Evolutionary conservation across 2,329 filamentous ascomycete genomes (phyloP), one percentile per base, ranked within the genome.

Genomic region (Anisogramma anomala): DNA sequence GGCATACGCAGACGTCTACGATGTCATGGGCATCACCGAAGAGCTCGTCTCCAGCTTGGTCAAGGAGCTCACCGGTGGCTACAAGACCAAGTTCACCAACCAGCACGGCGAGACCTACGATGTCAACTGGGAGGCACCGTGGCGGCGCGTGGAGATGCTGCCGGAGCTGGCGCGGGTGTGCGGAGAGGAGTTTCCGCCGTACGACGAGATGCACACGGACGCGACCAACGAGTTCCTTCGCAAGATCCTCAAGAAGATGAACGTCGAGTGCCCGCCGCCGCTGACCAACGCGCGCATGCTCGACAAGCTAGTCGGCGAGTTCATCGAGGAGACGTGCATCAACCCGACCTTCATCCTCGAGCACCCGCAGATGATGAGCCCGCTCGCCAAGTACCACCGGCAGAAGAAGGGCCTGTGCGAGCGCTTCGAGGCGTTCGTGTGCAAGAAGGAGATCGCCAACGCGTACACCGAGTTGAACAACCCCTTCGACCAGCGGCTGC

Each of bases 401-500:
- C 66, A 71, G 34, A 76, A 77, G 48, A 74, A 81, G 39, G 91
- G 89, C 55, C 75, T 98, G 25, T 95, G 87, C 61, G 91, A 98
- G 70, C 84, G 91, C 41, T 96, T 96, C 62, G 91, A 98, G 66
- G 88, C 85, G 9, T 98, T 98, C 52, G 91, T 95, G 33, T 87
- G 82, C 71, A 93, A 87, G 73, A 93, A 91, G 76, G 89, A 96
- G 61, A 95, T 96, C 52, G 82, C 82, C 56, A 96, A 98, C 58
- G 88, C 88, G 5, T 71, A 58, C 46, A 47, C 45, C 9, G 91
- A 98, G 77, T 80, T 98, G 74, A 93, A 94, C 71, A 85, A 95
- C 56, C 87, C 89, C 42, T 89, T 94, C 55, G 88, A 95, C 63
- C 91, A 98, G 69, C 78, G 91, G 48, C 67, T 89, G 49, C 79